Base-by-base conservation (phyloP, 495 filamentous ascomycete genomes). In the Lasiosphaeris hirsuta region DNA sequence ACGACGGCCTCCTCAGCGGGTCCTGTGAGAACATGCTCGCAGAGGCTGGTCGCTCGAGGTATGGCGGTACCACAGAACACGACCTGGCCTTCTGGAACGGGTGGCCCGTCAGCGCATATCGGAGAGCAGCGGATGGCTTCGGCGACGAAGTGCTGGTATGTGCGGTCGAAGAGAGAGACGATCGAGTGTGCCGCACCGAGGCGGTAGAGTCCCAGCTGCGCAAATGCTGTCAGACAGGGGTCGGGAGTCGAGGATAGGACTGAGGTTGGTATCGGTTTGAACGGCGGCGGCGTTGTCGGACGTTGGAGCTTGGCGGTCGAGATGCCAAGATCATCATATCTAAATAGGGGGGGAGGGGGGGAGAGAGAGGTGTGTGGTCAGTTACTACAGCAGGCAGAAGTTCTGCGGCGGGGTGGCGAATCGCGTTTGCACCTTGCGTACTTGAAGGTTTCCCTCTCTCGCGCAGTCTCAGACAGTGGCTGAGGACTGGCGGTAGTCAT, bases 181-280 rank as follows among this genome's bases (percentile, higher is more conserved):
- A 86, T 75, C 15, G 71, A 73, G 8, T 84, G 82, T 40, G 76
- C 75, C 39, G 73, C 74, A 35, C 77, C 71, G 45, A 87, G 66
- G 8, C 80, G 76, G 35, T 80, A 72, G 18, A 80, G 72, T 0
- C 80, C 84, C 17, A 89, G 70, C 63, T 88, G 85, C 17, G 85
- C 79, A 60, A 89, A 78, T 0, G 82, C 83, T 0, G 81, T 84
- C 15, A 90, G 71, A n/a, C 81, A 82, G 3, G 80, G 74, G 64
- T 89, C 88, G 6, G 69, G 64, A 13, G 79, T 79, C 2, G 62
- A 55, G 46, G 56, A 51, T 40, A 66, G 49, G 33, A 58, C 55
- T 34, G 61, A 44, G 37, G 42, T 59, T n/a, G 64, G 60, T 8
- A 61, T 33, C n/a, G 57, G 51, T 37, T 35, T 57, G 35, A 39